phyloP scores from a whole-genome alignment of 2,329 filamentous ascomycete genomes.

The Ampelomyces quisqualis region DNA sequence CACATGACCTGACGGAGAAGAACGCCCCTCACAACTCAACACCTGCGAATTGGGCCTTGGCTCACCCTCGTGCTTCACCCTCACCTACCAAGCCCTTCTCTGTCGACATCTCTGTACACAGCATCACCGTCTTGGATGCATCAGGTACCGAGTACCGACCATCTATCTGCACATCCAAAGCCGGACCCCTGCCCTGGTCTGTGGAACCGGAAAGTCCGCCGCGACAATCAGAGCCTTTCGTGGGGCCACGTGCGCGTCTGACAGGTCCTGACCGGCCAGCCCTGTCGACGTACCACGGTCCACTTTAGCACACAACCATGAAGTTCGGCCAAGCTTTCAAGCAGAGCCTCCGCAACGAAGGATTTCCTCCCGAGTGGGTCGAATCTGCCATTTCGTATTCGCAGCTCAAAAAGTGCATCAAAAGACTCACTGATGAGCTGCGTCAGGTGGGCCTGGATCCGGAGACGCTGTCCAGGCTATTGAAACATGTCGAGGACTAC shows the following conservation, averaged over 20 bases:
- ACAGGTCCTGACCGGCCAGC: slow-evolving; percentile 25
- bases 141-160: too few species aligned
- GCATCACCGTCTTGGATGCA: slow-evolving; percentile 3
- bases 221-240: slow-evolving; percentile 15
- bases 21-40: slow-evolving; percentile 5
- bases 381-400: slow-evolving; percentile 79
- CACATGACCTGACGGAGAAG: slow-evolving; percentile 10
- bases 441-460: slow-evolving; percentile 69
- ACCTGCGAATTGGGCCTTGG: not conserved
- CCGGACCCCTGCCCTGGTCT: slow-evolving; percentile 4
- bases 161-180: not conserved
- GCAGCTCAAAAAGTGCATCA: slow-evolving; percentile 85
- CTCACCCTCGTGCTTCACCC: not conserved
- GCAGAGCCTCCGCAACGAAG: slow-evolving; percentile 67
- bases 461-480: slow-evolving; percentile 66
- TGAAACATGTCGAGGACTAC: slow-evolving; percentile 49
- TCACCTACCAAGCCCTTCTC: not conserved
- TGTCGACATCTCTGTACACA: not conserved
- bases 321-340: slow-evolving; percentile 84
- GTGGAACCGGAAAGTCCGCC: slow-evolving; percentile 11
- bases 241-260: slow-evolving; percentile 32
- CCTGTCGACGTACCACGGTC: slow-evolving; percentile 15
- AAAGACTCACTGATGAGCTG: slow-evolving; percentile 73
- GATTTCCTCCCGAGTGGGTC: slow-evolving; percentile 71
- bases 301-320: slow-evolving; percentile 57